phyloP scores from a whole-genome alignment of 108 stramenopile species.

The Pseudonitzschia multiseries region DNA sequence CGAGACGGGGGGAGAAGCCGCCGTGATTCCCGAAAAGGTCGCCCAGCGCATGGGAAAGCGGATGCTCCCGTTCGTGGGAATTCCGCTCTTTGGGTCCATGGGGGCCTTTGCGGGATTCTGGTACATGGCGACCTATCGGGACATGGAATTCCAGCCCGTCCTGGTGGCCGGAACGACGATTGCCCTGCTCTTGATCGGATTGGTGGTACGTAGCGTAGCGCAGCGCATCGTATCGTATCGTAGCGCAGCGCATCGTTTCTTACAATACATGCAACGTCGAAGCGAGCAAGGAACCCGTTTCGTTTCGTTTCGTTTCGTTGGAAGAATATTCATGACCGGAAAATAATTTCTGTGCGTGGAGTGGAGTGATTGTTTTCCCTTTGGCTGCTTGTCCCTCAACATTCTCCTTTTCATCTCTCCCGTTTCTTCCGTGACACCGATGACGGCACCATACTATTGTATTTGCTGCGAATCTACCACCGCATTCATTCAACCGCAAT shows the following conservation, averaged over 20 bases:
- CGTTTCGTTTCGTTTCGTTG: neutral
- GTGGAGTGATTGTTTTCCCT: neutral
- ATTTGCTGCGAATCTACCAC: too few relatives aligned
- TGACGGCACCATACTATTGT: too few relatives aligned
- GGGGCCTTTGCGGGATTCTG: slow-evolving; percentile 79
- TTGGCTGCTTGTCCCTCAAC: slow-evolving; percentile 1
- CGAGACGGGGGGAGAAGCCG: slow-evolving; percentile 50
- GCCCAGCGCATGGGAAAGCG: slow-evolving; percentile 79
- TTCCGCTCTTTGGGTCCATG: slow-evolving; percentile 72
- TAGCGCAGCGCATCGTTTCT: too few relatives aligned
- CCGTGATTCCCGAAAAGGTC: slow-evolving; percentile 83
- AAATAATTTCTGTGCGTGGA: neutral
- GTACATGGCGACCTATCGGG: slow-evolving; percentile 72
- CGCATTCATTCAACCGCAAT: too few relatives aligned
- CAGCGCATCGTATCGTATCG: too few relatives aligned
- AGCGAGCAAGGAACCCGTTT: too few relatives aligned
- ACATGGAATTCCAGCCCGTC: slow-evolving; percentile 78
- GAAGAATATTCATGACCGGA: neutral
- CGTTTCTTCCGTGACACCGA: neutral
- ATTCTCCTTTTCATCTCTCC: neutral
- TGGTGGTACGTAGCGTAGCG: slow-evolving; percentile 70
- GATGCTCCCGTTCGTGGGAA: slow-evolving; percentile 86
- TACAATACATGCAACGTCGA: too few relatives aligned
- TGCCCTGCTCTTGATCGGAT: slow-evolving; percentile 55
- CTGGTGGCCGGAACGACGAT: slow-evolving; percentile 75